Conservation (phyloP, 2,329 filamentous ascomycete genomes). For the Botrytis elliptica region DNA sequence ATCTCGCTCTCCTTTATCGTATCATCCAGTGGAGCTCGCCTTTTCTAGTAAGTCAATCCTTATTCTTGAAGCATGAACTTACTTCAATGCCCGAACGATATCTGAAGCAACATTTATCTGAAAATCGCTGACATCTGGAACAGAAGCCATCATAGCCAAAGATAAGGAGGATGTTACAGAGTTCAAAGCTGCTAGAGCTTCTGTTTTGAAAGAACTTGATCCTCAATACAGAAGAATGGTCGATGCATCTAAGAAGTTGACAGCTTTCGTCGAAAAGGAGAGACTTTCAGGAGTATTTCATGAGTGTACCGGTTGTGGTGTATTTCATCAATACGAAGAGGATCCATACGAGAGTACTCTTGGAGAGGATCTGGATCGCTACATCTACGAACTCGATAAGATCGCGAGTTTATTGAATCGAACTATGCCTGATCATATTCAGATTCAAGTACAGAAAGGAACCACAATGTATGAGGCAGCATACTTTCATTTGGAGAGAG, state of each 20-base stretch:
- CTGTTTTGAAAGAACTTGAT: slow-evolving; percentile 11
- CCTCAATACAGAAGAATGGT: slow-evolving; percentile 20
- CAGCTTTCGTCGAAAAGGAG: slow-evolving; percentile 17
- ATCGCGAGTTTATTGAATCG: slow-evolving; percentile 13
- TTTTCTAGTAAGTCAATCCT: slow-evolving; percentile 11
- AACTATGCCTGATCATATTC: slow-evolving; percentile 11
- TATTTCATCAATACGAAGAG: slow-evolving; percentile 18
- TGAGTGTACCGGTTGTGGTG: slow-evolving; percentile 8
- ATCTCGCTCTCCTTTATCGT: background rate
- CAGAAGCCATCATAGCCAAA: slow-evolving; percentile 10
- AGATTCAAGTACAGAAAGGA: slow-evolving; percentile 9
- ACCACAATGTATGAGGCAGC: slow-evolving; percentile 17
- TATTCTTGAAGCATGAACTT: background rate
- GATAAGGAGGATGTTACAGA: slow-evolving; percentile 8
- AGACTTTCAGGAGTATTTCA: slow-evolving; percentile 3
- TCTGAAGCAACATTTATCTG: background rate
- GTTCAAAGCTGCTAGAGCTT: slow-evolving; percentile 19
- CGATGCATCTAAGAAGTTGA: slow-evolving; percentile 13
- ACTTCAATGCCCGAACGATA: background rate
- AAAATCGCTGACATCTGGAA: background rate
- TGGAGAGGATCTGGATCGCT: slow-evolving; percentile 13
- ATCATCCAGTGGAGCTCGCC: slow-evolving; percentile 17
- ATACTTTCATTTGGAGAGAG: background rate
- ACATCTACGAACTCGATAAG: slow-evolving; percentile 19
- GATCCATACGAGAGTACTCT: slow-evolving; percentile 2